Evolutionary conservation across 2,329 filamentous ascomycete species (phyloP), one percentile per base, ranked within the genome.

Genomic region (Metarhizium sp.): DNA sequence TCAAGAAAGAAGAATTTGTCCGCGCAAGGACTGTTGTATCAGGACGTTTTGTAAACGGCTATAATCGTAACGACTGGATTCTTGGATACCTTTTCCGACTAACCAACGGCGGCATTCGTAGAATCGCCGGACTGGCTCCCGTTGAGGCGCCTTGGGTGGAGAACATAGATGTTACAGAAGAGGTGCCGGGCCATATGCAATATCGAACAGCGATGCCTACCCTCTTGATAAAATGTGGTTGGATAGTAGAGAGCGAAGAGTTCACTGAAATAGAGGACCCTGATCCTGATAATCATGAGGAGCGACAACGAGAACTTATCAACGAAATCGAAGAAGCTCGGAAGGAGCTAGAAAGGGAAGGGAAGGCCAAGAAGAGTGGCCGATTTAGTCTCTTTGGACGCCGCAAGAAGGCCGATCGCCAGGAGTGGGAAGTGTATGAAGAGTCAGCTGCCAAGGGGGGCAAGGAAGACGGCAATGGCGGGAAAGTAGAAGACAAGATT

Each of bases 221-320:
- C 56, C 78, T 99, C 18, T 77, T 99, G 52, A 84, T 90, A 59
- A 87, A 92, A 67, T 90, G 92, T 40, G 94, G 92, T 16, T 99
- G 92, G 91, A 75, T 86, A 53, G 89, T 97, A 3, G 86, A 96
- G 65, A 92, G 87, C 60, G 91, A 96, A 63, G 92, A 97, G 67
- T 99, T 97, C 66, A 86, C 82, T 1, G 94, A 99, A 71, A 97
- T 99, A 58, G 94, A 97, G 68, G 94, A 99, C 62, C 91, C 94
- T 0, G 94, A 99, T 65, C 94, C 94, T 0, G 94, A 97, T 0
- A 92, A 95, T 62, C 92, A 97, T 71, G 80, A 83, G 52, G 80
- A 90, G 67, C 80, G 92, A 50, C 94, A 99, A 71, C 81, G 91
- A 55, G 92, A 97, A 71, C 81, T 99, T 46, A 96, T 99, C 67